Evolutionary conservation across 176 grass and related monocot species (phyloP).

Genomic region (Oryza glaberrima): DNA sequence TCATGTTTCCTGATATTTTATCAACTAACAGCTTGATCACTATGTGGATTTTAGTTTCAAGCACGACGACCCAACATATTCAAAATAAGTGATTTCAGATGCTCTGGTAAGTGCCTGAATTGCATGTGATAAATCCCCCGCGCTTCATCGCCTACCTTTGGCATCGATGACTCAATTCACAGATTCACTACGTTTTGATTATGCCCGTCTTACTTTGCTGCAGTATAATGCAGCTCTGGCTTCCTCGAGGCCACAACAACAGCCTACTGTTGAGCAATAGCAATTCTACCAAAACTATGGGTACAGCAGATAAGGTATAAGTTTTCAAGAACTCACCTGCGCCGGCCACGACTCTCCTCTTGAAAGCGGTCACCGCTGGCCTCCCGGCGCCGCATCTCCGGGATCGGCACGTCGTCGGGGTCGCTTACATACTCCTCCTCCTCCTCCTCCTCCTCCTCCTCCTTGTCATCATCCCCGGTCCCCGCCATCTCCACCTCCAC

Average conservation of each 20-base stretch:
- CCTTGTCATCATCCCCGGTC: not conserved
- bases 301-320: no score
- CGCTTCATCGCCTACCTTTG: not conserved
- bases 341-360: constrained; percentile 68
- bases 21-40: not conserved
- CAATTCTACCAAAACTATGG: constrained; percentile 15
- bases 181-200: not conserved
- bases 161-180: not conserved
- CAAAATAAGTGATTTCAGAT: not conserved
- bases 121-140: not conserved
- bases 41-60: not conserved
- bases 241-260: not conserved
- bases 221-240: not conserved
- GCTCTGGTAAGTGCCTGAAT: not conserved
- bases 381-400: constrained; percentile 75
- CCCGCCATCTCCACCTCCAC: not conserved
- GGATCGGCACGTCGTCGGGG: constrained; percentile 73
- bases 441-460: constrained; percentile 24
- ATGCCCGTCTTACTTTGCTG: not conserved
- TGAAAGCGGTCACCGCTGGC: constrained; percentile 93
- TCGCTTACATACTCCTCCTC: constrained; percentile 80
- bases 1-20: not conserved
- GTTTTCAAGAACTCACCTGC: constrained; percentile 54
- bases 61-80: not conserved
- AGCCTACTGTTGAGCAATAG: not conserved